A percentile compares a stretch with the other conserved stretches of the same genome.
These are phyloP conservation scores for Fusarium penzigii DNA, from an alignment of 2,329 filamentous ascomycete species.

Conservation along the genomic window DNA sequence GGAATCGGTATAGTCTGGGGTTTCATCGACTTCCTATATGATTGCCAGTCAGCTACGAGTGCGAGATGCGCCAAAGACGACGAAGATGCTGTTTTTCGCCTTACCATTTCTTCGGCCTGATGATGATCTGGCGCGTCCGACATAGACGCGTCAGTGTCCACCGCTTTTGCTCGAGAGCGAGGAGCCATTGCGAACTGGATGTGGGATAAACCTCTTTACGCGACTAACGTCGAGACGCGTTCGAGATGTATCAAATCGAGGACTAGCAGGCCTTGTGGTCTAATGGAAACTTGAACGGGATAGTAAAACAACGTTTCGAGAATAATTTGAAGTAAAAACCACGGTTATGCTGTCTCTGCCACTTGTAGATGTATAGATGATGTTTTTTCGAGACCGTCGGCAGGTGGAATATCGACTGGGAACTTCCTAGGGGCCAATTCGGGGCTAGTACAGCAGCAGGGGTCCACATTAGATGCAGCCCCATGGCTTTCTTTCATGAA, in stretches of 20 bases:
- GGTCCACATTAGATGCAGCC: conserved; percentile 18
- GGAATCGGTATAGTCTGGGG: conserved; percentile 66
- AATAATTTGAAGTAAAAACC: conserved; percentile 8
- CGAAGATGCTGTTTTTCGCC: conserved; percentile 9
- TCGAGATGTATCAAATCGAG: conserved; percentile 18
- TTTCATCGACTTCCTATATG: conserved; percentile 61
- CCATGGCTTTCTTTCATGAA: conserved; percentile 11
- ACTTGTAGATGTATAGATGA: conserved; percentile 28
- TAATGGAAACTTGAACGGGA: background rate
- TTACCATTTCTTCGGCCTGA: conserved; percentile 52
- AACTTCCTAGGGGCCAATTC: conserved; percentile 36
- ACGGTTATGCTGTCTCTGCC: conserved; percentile 10
- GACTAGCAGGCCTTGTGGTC: conserved; percentile 6
- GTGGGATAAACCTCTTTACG: conserved; percentile 49
- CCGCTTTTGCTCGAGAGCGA: conserved; percentile 53
- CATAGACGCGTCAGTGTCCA: conserved; percentile 64
- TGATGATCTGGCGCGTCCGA: conserved; percentile 55
- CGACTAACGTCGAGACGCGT: conserved; percentile 54
- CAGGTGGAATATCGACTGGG: conserved; percentile 37
- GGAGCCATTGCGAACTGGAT: conserved; percentile 51
- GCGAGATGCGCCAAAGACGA: background rate
- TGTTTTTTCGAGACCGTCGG: conserved; percentile 33
- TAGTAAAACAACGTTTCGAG: conserved; percentile 1
- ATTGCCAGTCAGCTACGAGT: conserved; percentile 13
- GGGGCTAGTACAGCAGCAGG: conserved; percentile 34